Conservation (phyloP, 257 asterid genomes). For the Jaltomata sinuosa region DNA sequence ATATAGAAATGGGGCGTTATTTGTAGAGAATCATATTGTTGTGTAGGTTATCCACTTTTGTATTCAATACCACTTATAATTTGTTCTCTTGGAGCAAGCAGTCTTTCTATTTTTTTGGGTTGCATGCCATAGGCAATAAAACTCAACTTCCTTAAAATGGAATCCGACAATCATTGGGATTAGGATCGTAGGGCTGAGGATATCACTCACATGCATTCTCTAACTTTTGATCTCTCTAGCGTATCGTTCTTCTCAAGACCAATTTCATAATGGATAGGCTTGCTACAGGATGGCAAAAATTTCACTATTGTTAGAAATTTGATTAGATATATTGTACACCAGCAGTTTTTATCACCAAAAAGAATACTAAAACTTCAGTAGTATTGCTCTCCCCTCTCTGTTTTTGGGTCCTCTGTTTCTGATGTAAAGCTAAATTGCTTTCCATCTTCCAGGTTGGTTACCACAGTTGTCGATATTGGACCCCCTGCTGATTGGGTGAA, state of each 20-base stretch:
- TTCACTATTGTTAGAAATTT: not conserved
- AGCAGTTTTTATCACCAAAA: not conserved
- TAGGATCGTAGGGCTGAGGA: not conserved
- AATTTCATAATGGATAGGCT: not conserved
- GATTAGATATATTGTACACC: not conserved
- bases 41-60: not conserved
- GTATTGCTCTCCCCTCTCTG: not conserved
- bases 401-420: not conserved
- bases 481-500: conserved; percentile 97
- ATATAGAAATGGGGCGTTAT: too few relatives aligned
- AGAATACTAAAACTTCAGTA: not conserved
- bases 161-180: not conserved
- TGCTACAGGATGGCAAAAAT: not conserved
- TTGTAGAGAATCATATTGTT: not conserved
- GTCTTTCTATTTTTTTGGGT: not conserved
- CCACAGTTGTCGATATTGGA: conserved; percentile 74
- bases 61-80: not conserved
- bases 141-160: not conserved
- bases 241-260: not conserved
- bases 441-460: conserved; percentile 37
- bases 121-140: not conserved
- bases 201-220: not conserved
- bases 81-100: not conserved
- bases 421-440: conserved; percentile 1
- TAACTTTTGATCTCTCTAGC: not conserved